These are phyloP conservation scores for Trebouxiophyceae sp. DNA, from an alignment of 163 green algal species.

Conservation along the genomic window DNA sequence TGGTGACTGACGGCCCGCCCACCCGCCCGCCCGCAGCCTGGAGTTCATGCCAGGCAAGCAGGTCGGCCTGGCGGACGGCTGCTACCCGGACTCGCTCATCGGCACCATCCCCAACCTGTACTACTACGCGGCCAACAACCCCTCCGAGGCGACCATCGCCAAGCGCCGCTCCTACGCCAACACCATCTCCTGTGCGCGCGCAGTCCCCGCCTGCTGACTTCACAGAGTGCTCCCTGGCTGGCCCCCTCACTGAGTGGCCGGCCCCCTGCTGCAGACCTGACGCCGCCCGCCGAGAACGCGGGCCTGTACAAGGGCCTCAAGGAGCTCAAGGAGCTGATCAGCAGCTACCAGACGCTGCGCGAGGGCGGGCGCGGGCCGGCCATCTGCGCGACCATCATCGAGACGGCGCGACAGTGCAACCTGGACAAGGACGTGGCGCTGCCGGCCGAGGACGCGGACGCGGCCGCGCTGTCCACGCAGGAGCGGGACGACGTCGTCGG, in stretches of 20 bases:
- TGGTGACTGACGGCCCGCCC: too few relatives aligned
- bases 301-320: slow-evolving; percentile 94
- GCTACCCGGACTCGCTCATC: slow-evolving; percentile 97
- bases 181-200: slow-evolving; percentile 87
- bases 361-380: slow-evolving; percentile 73
- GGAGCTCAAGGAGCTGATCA: slow-evolving; percentile 97
- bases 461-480: slow-evolving; percentile 61
- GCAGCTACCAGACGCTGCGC: slow-evolving; percentile 89
- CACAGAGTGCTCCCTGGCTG: too few relatives aligned
- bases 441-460: slow-evolving; percentile 58
- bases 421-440: slow-evolving; percentile 91
- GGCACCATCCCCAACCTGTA: slow-evolving; percentile 97
- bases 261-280: slow-evolving; percentile 60
- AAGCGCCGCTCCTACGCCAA: slow-evolving; percentile 99
- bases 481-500: slow-evolving; percentile 85
- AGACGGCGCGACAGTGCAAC: slow-evolving; percentile 93
- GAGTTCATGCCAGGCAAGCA: slow-evolving; percentile 99
- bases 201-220: too few relatives aligned
- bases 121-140: slow-evolving; percentile 99
- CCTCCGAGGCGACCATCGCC: slow-evolving; percentile 95
- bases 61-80: slow-evolving; percentile 93
- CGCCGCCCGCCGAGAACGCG: slow-evolving; percentile 96
- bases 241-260: too few relatives aligned
- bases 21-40: slow-evolving; percentile 41
- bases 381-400: slow-evolving; percentile 95